phyloP scores from a whole-genome alignment of 495 filamentous ascomycete genomes.

The Annulohypoxylon bovei region DNA sequence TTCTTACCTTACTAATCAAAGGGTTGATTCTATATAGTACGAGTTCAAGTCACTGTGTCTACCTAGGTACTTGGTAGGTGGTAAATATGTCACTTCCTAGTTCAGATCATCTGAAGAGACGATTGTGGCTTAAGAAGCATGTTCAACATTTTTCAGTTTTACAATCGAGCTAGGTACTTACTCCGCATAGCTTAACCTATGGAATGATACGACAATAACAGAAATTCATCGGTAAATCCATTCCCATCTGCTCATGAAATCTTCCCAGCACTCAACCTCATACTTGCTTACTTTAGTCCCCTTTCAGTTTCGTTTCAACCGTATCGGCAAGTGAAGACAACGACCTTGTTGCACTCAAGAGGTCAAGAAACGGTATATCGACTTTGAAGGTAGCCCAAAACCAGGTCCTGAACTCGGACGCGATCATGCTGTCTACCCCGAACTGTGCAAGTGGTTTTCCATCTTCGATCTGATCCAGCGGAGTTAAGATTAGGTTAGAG shows the following conservation, averaged over 20 bases:
- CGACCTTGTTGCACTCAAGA: background rate
- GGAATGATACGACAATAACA: background rate
- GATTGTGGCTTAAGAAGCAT: too few relatives aligned
- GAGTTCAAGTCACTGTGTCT: too few relatives aligned
- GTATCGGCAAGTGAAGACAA: background rate
- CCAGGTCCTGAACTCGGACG: background rate
- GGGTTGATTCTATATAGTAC: too few relatives aligned
- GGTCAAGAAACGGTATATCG: background rate
- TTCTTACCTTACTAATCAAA: too few relatives aligned
- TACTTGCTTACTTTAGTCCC: background rate
- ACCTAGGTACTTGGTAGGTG: too few relatives aligned
- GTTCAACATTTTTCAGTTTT: too few relatives aligned
- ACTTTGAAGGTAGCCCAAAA: background rate
- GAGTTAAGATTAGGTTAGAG: background rate
- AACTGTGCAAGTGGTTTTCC: conserved; percentile 16
- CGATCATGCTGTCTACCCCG: conserved; percentile 1
- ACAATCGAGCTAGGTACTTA: too few relatives aligned
- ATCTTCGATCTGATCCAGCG: conserved; percentile 46
- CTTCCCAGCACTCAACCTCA: background rate
- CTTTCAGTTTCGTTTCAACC: background rate
- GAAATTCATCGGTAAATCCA: too few relatives aligned
- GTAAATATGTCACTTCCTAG: too few relatives aligned
- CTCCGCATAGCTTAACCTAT: too few relatives aligned
- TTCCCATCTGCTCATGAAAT: background rate
- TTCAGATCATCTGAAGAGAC: too few relatives aligned